Base-by-base conservation (phyloP, 352 stramenopile genomes). In the Lagenidium sp. region DNA sequence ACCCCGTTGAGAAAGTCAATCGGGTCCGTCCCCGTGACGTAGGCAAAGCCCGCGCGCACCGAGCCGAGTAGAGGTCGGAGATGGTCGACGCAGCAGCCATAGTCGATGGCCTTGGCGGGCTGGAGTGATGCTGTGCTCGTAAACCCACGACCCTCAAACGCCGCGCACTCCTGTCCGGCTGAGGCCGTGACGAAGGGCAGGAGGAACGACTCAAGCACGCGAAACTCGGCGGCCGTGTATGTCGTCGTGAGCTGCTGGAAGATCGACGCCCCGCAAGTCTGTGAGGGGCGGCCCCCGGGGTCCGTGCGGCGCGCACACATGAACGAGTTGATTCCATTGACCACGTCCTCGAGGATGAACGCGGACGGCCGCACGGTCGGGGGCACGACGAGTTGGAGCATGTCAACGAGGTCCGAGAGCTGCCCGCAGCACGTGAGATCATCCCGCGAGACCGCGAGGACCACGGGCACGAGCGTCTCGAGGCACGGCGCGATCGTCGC, bases 351-450 rank as follows among this genome's bases (percentile, higher is more conserved):
- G 15, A 76, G 36, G 6, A 80, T 10, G 40, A 76, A 80, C 37
- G 54, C 65, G 26, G 69, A 45, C 12, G 47, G 60, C 11, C 41
- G 63, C 35, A 61, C 42, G 32, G 65, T 60, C 11, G 67, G 28
- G 15, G 67, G 63, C 13, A 80, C 61, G 41, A 80, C 51, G 19
- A 76, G 47, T 35, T 68, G 53, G 15, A 74, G 15, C 20, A 76
- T 36, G 34, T 80, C 67, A 31, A 80, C 32, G 24, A 68, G 36
- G 26, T 80, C 63, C 36, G 63, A 65, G 15, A 80, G 38, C 28
- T 74, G 24, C 3, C 54, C 55, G 42, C 68, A 82, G 41, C 68
- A 82, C 40, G 56, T 54, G 25, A 66, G 45, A 47, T 82, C 65
- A n/a, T 54, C 53, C 30, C 64, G 48, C 8, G 69, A 48, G 3